phyloP scores from a whole-genome alignment of 2,329 filamentous ascomycete species.

The Endocalyx cinctus region DNA sequence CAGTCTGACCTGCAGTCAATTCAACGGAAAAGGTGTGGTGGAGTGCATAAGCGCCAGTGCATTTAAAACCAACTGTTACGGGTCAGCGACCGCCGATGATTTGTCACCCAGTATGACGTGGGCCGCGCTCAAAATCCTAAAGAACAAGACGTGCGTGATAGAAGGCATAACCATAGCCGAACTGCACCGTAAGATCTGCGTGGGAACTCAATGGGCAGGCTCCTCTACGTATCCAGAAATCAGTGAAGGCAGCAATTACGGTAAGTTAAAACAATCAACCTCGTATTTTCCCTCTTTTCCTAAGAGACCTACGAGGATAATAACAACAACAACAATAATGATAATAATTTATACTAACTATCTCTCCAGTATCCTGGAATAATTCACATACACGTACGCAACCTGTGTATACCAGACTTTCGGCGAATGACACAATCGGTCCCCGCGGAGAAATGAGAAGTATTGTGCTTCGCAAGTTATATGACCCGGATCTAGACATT shows the following conservation, averaged over 20 bases:
- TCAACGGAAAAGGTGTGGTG: constrained; percentile 5
- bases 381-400: not conserved
- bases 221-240: not conserved
- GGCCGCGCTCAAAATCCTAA: constrained; percentile 4
- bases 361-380: constrained; percentile 3
- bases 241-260: not conserved
- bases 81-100: not conserved
- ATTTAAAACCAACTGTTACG: constrained; percentile 3
- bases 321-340: too few relatives aligned
- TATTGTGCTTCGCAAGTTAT: constrained; percentile 4
- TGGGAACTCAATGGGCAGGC: constrained; percentile 4
- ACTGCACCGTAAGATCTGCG: constrained; percentile 8
- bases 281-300: too few relatives aligned
- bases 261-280: too few relatives aligned
- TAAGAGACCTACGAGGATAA: too few relatives aligned
- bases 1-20: constrained; percentile 6
- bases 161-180: constrained; percentile 7
- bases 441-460: constrained; percentile 1
- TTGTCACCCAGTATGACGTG: constrained; percentile 6
- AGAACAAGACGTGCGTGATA: constrained; percentile 2
- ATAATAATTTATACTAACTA: too few relatives aligned
- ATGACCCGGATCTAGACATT: too few relatives aligned
- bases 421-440: constrained; percentile 3
- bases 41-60: constrained; percentile 9
- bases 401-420: constrained; percentile 9